Base-by-base conservation (phyloP, 129 eudicot species). In the Apium graveolens region DNA sequence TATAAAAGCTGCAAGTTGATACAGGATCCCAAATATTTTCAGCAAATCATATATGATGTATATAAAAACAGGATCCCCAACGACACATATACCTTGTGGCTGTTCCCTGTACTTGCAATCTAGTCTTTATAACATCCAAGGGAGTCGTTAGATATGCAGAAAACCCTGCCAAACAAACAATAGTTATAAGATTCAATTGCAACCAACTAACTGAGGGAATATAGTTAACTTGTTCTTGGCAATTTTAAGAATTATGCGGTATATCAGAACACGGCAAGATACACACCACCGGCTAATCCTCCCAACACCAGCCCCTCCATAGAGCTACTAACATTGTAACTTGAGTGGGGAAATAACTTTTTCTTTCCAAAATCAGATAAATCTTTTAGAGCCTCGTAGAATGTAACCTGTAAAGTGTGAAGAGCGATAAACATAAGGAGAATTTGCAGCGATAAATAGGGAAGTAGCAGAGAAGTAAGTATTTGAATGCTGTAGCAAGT, bases 131-230 rank as follows among this genome's bases (percentile, higher is more conserved):
- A 73, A 93, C 98, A 88, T 93, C 98, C 83, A 93, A 82, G n/a
- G 98, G 98, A 81, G 98, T 93, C 32, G 98, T 93, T 69, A 91
- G 90, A 82, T 91, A 93, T 51, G 98, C 97, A 80, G 97, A 88
- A 69, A 88, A 81, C 84, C 98, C 98, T 93, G 90, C 63, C 84
- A 82, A 10, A 71, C 73, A 85, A 81, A 78, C 55, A 45, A 68
- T 11, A 63, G 60, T 31, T 51, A 74, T 80, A 35, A 73, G 13
- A 20, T 69, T 76, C 57, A 45, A 24, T 70, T 53, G 12, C 44
- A 24, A 75, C 76, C 29, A 75, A 49, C 32, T 24, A 35, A 27
- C 71, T 76, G 43, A 78, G 72, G 62, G 49, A 37, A 43, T 53
- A 81, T 17, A 31, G 6, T 53, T 63, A 63, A 75, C 49, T 34